Evolutionary conservation across 495 filamentous ascomycete genomes (phyloP).

Genomic region (Aspergillus bertholletiae): DNA sequence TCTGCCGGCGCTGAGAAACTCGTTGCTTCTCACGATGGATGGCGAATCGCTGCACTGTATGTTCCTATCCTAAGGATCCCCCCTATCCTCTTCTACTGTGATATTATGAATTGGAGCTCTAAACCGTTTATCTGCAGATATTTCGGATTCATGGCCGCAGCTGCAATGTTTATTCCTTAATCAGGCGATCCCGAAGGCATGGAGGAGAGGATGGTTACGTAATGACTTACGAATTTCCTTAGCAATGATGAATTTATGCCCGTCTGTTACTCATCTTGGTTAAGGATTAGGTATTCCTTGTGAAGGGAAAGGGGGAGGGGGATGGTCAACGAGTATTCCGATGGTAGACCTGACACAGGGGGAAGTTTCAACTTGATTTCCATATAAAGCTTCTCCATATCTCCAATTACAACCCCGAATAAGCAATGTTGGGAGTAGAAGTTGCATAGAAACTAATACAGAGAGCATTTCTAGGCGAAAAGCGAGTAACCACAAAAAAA

Average conservation of each 20-base stretch:
- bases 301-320: too few relatives aligned
- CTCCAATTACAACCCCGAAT: neutral
- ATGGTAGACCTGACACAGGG: neutral
- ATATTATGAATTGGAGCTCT: too few relatives aligned
- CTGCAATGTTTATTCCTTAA: slow-evolving; percentile 39
- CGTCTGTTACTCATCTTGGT: too few relatives aligned
- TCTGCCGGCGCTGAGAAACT: slow-evolving; percentile 34
- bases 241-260: too few relatives aligned
- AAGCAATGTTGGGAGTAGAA: neutral
- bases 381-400: neutral
- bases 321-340: too few relatives aligned
- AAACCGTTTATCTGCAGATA: slow-evolving; percentile 30
- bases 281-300: too few relatives aligned
- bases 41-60: slow-evolving; percentile 39
- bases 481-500: neutral
- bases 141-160: slow-evolving; percentile 40
- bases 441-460: neutral
- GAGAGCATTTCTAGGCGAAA: neutral
- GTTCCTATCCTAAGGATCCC: slow-evolving; percentile 2
- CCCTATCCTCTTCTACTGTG: neutral
- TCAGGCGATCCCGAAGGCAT: neutral
- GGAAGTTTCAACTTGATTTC: neutral
- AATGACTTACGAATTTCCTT: slow-evolving; percentile 2
- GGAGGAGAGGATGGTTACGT: neutral
- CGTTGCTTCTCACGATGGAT: slow-evolving; percentile 38